Percentiles rank a stretch among this genome's conserved stretches.
phyloP scores from a whole-genome alignment of 176 grass and related monocot genomes.

The Juncus effusus region DNA sequence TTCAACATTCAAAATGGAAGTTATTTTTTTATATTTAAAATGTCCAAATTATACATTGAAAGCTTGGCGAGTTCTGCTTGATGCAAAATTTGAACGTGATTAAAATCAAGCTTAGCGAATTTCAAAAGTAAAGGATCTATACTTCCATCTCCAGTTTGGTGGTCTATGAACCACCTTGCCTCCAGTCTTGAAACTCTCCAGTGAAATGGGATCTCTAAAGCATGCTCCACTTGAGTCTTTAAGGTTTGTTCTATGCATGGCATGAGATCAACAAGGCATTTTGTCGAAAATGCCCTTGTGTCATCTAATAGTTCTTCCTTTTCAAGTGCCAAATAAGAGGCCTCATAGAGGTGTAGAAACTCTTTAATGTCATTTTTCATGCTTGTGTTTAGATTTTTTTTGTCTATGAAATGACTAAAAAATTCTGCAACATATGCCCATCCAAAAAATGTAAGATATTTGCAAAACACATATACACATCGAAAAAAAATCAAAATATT shows the following conservation, averaged over 20 bases:
- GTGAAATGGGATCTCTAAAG: slow-evolving; percentile 40
- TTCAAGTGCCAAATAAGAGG: slow-evolving; percentile 23
- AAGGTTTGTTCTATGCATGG: slow-evolving; percentile 12
- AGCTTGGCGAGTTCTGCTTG: slow-evolving; percentile 21
- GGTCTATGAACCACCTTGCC: slow-evolving; percentile 33
- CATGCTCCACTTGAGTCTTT: background rate
- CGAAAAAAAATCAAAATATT: background rate
- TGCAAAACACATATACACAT: background rate
- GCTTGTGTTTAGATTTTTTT: background rate
- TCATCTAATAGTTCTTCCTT: slow-evolving; percentile 20
- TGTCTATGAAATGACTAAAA: background rate
- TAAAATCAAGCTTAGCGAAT: slow-evolving; percentile 42
- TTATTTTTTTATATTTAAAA: background rate
- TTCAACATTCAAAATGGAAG: background rate
- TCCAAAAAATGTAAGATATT: background rate
- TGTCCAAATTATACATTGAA: slow-evolving; percentile 18
- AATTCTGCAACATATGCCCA: background rate
- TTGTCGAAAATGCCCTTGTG: background rate
- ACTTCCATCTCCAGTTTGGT: background rate
- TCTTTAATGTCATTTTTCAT: background rate
- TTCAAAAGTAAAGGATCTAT: slow-evolving; percentile 6
- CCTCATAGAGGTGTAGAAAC: slow-evolving; percentile 28
- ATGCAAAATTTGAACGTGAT: slow-evolving; percentile 33
- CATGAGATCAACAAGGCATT: background rate
- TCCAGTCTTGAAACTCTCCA: slow-evolving; percentile 32